Evolutionary conservation across 306 rosid species (phyloP), one percentile per base, ranked within the genome.

Genomic region (Malus fusca): DNA sequence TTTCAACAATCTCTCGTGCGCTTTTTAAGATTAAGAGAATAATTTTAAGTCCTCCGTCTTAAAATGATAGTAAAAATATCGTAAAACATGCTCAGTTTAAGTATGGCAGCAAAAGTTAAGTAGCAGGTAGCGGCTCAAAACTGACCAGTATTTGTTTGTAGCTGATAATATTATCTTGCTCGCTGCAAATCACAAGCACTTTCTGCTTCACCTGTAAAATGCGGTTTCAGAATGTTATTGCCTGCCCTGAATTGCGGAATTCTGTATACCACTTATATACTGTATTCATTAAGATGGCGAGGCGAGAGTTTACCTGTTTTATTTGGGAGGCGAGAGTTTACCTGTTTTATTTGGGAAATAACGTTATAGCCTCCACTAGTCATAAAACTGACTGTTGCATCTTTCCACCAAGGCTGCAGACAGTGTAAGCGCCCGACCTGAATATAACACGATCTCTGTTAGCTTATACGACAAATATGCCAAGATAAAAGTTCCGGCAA

Each of bases 371-470:
- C 91, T 40, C 89, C 91, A 8, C 89, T 81, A 8, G 8, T 48
- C 72, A 88, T 88, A 70, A 85, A 88, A 77, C 59, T 81, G 60
- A 88, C 46, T 7, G 83, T 88, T 68, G 89, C 81, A 37, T 88
- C 88, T 64, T 85, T 74, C 89, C 91, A 88, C 89, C 91, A 88
- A 67, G 91, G 89, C 31, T 81, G 76, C 46, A 85, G 76, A 72
- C 88, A 85, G 72, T 88, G 89, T 78, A 88, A 85, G 43, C 89
- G 87, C 26, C 89, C 89, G 5, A 88, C 86, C 91, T 88, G 31
- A 71, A 63, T 77, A 58, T 23, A 12, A 46, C 17, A 83, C 3
- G 25, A 58, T 37, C 69, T 31, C 15, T 40, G 42, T 30, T 43
- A 80, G 62, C 55, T 15, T 53, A 5, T 10, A 69, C 40, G 12